Conservation (phyloP, 148 eudicot species). For the Spergularia marina region DNA sequence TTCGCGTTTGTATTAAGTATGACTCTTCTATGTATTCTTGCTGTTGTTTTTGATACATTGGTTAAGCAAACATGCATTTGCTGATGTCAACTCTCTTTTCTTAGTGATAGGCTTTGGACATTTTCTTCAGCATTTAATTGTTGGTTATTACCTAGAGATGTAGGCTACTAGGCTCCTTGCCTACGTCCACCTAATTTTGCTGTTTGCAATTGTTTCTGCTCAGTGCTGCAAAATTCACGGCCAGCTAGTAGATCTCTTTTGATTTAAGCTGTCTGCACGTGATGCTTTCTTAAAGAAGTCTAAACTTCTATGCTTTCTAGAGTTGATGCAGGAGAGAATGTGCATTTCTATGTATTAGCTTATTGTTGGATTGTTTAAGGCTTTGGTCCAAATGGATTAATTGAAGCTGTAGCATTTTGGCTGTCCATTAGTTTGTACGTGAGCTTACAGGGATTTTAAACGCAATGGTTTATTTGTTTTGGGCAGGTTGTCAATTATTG, state of each 20-base stretch:
- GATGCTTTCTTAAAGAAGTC: no score
- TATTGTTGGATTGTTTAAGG: background rate
- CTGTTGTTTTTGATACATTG: background rate
- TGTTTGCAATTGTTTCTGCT: background rate
- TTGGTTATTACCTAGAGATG: no score
- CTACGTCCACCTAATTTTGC: background rate
- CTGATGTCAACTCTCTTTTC: background rate
- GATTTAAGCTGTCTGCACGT: no score
- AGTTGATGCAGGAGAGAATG: background rate
- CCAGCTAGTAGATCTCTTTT: no score
- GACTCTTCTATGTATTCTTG: background rate
- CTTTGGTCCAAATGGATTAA: background rate
- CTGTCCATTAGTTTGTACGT: background rate
- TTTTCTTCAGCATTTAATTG: no score
- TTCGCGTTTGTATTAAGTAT: background rate
- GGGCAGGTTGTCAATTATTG: slow-evolving; percentile 6
- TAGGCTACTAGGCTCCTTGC: background rate
- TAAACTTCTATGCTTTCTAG: no score
- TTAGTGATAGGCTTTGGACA: no score
- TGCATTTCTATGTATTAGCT: background rate
- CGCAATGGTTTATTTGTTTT: background rate
- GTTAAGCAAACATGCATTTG: background rate
- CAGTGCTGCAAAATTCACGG: background rate
- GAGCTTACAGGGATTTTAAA: background rate
- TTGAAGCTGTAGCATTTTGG: background rate